These are phyloP conservation scores for Xylaria sp. DNA, from an alignment of 2,329 filamentous ascomycete species.

Conservation along the genomic window DNA sequence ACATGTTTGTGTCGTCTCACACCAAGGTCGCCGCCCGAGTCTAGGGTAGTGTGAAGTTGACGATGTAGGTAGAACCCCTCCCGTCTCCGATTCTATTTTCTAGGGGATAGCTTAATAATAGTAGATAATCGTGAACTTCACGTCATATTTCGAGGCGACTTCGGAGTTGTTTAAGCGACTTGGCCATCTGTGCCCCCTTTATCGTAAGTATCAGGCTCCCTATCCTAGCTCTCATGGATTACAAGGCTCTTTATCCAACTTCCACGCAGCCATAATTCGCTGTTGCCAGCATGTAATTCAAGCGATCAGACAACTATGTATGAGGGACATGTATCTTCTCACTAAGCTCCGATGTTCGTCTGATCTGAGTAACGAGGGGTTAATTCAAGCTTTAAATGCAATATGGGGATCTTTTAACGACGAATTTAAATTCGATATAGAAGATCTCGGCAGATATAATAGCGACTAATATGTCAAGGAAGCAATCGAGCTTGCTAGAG, in stretches of 20 bases:
- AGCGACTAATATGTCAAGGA: slow-evolving; percentile 44
- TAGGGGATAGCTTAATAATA: background rate
- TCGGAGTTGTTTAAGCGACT: slow-evolving; percentile 53
- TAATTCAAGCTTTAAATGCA: slow-evolving; percentile 35
- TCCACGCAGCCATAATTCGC: slow-evolving; percentile 52
- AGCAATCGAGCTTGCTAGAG: slow-evolving; percentile 45
- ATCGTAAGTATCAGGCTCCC: slow-evolving; percentile 52
- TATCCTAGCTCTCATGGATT: slow-evolving; percentile 51
- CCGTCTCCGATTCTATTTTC: background rate
- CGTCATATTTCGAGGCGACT: slow-evolving; percentile 55
- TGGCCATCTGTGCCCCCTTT: slow-evolving; percentile 51
- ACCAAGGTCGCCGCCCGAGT: slow-evolving; percentile 54
- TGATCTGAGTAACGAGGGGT: background rate
- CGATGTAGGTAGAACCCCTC: slow-evolving; percentile 49
- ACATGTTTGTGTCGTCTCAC: slow-evolving; percentile 54
- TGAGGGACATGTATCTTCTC: slow-evolving; percentile 12
- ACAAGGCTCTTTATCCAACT: slow-evolving; percentile 50
- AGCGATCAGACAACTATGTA: slow-evolving; percentile 46
- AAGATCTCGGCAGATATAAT: slow-evolving; percentile 37
- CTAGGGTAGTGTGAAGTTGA: slow-evolving; percentile 58
- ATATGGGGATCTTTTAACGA: slow-evolving; percentile 46
- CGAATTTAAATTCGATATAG: slow-evolving; percentile 45
- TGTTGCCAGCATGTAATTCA: slow-evolving; percentile 52
- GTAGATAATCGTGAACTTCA: slow-evolving; percentile 51
- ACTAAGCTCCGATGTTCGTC: background rate